Base-by-base conservation (phyloP, 441 rosid species). In the Populus hybrid region DNA sequence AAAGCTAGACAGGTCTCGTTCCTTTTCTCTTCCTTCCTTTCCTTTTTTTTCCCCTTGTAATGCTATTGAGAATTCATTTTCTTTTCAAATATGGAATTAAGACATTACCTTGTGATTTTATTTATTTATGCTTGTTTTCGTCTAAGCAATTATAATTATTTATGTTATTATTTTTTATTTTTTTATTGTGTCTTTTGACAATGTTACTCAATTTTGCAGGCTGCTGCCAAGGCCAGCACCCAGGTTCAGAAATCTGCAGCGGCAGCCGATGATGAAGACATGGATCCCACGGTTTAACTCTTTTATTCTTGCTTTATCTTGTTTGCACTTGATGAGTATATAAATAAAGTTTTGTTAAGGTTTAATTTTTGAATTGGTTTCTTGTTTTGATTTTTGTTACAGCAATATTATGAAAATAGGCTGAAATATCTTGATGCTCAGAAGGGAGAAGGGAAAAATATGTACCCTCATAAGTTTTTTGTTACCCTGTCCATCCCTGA, bases 371-470 rank as follows among this genome's bases (percentile, higher is more conserved):
- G 14, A 40, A 40, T 40, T 40, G 3, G 45, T 40, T 40, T 40
- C 45, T 77, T 81, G 42, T 63, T 65, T 72, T n/a, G 59, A 28
- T 45, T 82, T 21, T 21, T 61, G 65, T 21, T 61, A 87, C 89
- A 94, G 94, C 94, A 90, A 92, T 94, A 87, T 86, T 81, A 79
- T 63, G 93, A 92, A 79, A 94, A 91, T 76, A 86, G 94, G 83
- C 64, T 88, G 82, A 91, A 81, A 72, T 88, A 84, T 87, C 89
- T 94, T 23, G 89, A 84, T 69, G 77, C 86, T 24, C 87, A 77
- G 84, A 94, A 92, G 82, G 86, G 74, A 12, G 91, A 86, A 69
- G 94, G 92, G 21, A 84, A 76, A 71, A 91, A 94, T 78, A 91
- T 95, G 6, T 92, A 92, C 79, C 96, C 98, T 61, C 96, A 92